Evolutionary conservation across 1,284 basidiomycete genomes (phyloP).

Genomic region (Marasmius sp.): DNA sequence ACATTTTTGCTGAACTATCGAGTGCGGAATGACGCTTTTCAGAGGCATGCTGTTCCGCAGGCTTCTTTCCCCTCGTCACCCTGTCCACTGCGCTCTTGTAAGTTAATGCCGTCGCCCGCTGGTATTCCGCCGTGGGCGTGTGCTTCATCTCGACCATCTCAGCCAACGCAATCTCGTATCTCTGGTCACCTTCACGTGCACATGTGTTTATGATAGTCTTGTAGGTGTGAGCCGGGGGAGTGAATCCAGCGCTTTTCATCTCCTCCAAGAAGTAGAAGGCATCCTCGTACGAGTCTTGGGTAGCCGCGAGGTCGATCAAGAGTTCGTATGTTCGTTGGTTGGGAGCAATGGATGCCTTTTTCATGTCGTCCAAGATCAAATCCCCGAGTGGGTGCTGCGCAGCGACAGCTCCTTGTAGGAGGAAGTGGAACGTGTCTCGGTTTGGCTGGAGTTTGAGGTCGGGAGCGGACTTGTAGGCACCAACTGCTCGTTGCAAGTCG

Average conservation of each 20-base stretch:
- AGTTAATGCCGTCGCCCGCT: not conserved
- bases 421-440: slow-evolving; percentile 67
- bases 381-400: slow-evolving; percentile 62
- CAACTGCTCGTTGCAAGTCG: slow-evolving; percentile 77
- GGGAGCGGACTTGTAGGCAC: slow-evolving; percentile 65
- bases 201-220: slow-evolving; percentile 62
- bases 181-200: slow-evolving; percentile 51
- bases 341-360: slow-evolving; percentile 51
- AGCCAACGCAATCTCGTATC: slow-evolving; percentile 65
- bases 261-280: slow-evolving; percentile 88
- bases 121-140: not conserved
- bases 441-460: slow-evolving; percentile 60
- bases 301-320: slow-evolving; percentile 69
- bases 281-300: slow-evolving; percentile 75
- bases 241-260: slow-evolving; percentile 68
- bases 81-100: slow-evolving; percentile 4
- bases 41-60: not conserved
- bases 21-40: slow-evolving; percentile 9
- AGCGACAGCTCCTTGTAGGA: slow-evolving; percentile 64
- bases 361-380: slow-evolving; percentile 61
- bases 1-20: slow-evolving; percentile 27
- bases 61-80: not conserved
- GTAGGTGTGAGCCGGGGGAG: slow-evolving; percentile 61
- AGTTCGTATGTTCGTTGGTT: slow-evolving; percentile 62
- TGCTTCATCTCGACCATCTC: slow-evolving; percentile 58